A percentile compares a stretch with the other conserved stretches of the same genome.
These are phyloP conservation scores for Naganishia sp. DNA, from an alignment of 1,284 basidiomycete genomes.

Conservation along the genomic window DNA sequence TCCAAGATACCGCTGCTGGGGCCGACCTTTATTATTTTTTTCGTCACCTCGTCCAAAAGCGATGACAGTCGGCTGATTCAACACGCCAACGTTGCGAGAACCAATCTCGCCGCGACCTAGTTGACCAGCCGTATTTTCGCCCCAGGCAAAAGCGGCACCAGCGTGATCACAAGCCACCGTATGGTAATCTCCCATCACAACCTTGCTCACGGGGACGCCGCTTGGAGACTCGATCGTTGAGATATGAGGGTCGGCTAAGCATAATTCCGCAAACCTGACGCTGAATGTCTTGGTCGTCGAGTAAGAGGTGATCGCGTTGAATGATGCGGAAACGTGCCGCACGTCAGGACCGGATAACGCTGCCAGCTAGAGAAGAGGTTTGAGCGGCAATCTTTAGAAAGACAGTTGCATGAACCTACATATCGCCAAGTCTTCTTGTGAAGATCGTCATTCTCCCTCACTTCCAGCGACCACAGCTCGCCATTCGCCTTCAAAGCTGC, in stretches of 20 bases:
- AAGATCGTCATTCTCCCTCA: conserved; percentile 31
- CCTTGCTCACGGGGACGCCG: conserved; percentile 52
- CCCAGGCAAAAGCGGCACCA: conserved; percentile 83
- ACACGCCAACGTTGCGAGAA: conserved; percentile 14
- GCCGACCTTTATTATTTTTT: not conserved
- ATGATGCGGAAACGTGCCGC: conserved; percentile 78
- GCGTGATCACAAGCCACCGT: conserved; percentile 74
- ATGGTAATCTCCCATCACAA: conserved; percentile 87
- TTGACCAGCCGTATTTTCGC: conserved; percentile 71
- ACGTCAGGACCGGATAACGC: conserved; percentile 47
- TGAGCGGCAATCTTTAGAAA: not conserved
- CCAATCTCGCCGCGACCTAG: conserved; percentile 66
- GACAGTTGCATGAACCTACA: conserved; percentile 56
- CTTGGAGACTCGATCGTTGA: conserved; percentile 34
- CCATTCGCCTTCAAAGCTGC: conserved; percentile 65
- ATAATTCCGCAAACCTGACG: conserved; percentile 63
- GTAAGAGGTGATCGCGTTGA: conserved; percentile 74
- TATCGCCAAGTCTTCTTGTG: conserved; percentile 64
- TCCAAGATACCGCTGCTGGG: not conserved
- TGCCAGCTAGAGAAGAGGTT: conserved; percentile 37
- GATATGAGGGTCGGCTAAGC: conserved; percentile 46
- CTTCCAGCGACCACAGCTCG: conserved; percentile 46
- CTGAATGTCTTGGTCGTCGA: conserved; percentile 57
- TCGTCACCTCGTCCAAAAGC: conserved; percentile 63
- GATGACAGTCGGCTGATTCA: conserved; percentile 68